Evolutionary conservation across 352 stramenopile genomes (phyloP).

Genomic region (Phytopythium ostracodes): DNA sequence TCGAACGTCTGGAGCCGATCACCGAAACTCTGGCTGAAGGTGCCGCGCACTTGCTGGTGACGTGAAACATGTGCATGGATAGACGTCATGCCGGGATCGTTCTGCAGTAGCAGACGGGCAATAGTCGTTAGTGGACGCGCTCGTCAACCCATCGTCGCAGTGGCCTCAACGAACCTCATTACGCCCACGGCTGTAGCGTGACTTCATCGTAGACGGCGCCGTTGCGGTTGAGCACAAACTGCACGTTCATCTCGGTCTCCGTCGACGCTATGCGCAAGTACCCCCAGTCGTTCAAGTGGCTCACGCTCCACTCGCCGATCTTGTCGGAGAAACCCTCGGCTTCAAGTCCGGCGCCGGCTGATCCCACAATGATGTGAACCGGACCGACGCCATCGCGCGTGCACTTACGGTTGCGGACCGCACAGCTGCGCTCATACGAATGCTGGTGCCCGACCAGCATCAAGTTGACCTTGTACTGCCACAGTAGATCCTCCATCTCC

Average conservation of each 20-base stretch:
- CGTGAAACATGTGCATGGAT: neutral
- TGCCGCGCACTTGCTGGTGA: neutral
- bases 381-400: constrained; percentile 58
- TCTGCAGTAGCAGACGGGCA: neutral
- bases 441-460: constrained; percentile 92
- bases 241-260: constrained; percentile 56
- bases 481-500: constrained; percentile 89
- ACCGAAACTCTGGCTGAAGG: neutral
- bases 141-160: neutral
- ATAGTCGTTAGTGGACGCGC: neutral
- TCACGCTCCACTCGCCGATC: constrained; percentile 77
- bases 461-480: constrained; percentile 86
- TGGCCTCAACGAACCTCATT: neutral
- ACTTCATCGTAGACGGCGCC: constrained; percentile 78
- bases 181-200: constrained; percentile 50
- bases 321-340: constrained; percentile 51
- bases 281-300: constrained; percentile 74
- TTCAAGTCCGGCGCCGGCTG: constrained; percentile 76
- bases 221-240: constrained; percentile 83
- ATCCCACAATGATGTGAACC: constrained; percentile 87
- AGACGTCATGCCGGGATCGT: too few species aligned
- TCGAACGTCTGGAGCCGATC: neutral
- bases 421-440: constrained; percentile 89
- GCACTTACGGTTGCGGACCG: constrained; percentile 71
- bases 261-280: constrained; percentile 66